These are phyloP conservation scores for Apiospora phragmitis DNA, from an alignment of 2,329 filamentous ascomycete genomes.

Conservation along the genomic window DNA sequence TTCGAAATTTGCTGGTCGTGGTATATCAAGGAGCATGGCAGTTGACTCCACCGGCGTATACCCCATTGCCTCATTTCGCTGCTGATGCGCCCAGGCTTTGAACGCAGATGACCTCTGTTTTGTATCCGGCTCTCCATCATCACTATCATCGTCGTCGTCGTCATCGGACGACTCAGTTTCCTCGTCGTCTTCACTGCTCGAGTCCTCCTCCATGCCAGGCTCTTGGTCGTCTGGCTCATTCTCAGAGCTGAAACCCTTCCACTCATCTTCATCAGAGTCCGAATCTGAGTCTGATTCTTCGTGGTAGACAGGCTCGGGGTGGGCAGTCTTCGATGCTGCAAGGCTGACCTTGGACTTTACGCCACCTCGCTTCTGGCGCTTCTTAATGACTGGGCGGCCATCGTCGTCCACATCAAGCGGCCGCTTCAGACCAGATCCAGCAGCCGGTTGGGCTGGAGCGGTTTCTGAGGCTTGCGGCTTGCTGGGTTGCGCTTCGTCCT, in stretches of 20 bases:
- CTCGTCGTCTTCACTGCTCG: constrained; percentile 33
- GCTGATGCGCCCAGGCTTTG: constrained; percentile 88
- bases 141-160: constrained; percentile 33
- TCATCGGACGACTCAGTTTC: constrained; percentile 32
- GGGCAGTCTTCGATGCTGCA: constrained; percentile 29
- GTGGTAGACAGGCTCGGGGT: constrained; percentile 32
- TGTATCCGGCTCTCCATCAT: constrained; percentile 31
- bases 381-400: constrained; percentile 79
- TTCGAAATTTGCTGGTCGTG: constrained; percentile 61
- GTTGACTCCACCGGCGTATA: constrained; percentile 49
- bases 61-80: constrained; percentile 81
- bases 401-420: constrained; percentile 79
- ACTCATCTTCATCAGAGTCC: constrained; percentile 47
- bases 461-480: background rate
- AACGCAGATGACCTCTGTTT: constrained; percentile 65
- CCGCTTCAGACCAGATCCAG: constrained; percentile 83
- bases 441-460: constrained; percentile 18
- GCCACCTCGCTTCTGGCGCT: constrained; percentile 72
- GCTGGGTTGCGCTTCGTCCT: constrained; percentile 3
- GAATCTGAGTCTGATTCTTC: constrained; percentile 42
- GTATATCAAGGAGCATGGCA: constrained; percentile 49
- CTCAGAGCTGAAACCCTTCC: constrained; percentile 62
- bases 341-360: constrained; percentile 56
- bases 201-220: constrained; percentile 32
- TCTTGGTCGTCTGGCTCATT: constrained; percentile 29